These are phyloP conservation scores for Haberlea rhodopensis DNA, from an alignment of 257 asterid genomes.

Conservation along the genomic window DNA sequence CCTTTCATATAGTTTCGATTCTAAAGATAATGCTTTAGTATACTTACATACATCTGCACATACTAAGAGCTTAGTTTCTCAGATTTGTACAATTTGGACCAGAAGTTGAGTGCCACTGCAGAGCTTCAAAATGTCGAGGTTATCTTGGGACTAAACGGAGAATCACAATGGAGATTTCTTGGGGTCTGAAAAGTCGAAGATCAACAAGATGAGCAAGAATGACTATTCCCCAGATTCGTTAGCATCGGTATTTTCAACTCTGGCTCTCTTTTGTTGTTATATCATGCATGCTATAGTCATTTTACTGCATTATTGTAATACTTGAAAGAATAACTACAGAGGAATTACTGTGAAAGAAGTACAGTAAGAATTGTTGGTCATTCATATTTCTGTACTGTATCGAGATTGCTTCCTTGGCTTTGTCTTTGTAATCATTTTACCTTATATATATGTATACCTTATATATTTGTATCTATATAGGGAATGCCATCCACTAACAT, in stretches of 20 bases:
- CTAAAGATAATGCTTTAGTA: neutral
- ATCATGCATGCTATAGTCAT: neutral
- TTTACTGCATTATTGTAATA: neutral
- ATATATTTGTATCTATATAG: no score
- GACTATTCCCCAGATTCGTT: slow-evolving; percentile 21
- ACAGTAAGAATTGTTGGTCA: neutral
- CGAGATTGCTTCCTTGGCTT: no score
- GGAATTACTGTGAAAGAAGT: neutral
- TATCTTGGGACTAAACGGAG: slow-evolving; percentile 54
- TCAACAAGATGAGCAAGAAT: slow-evolving; percentile 35
- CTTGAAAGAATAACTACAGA: neutral
- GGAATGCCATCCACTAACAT: no score
- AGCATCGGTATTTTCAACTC: slow-evolving; percentile 7
- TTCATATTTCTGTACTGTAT: neutral
- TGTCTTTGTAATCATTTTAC: no score
- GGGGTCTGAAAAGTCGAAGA: slow-evolving; percentile 76
- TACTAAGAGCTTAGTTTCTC: slow-evolving; percentile 28
- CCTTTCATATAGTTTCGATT: no score
- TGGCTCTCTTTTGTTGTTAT: slow-evolving; percentile 10
- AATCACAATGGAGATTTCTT: slow-evolving; percentile 31
- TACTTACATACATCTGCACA: neutral
- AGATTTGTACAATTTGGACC: slow-evolving; percentile 89
- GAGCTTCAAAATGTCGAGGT: slow-evolving; percentile 77
- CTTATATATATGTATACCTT: no score
- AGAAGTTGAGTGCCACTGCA: slow-evolving; percentile 77